Percentiles rank a stretch among this genome's conserved stretches.
These are phyloP conservation scores for Lotmaria passim DNA, from an alignment of 208 protist genomes.

Conservation along the genomic window DNA sequence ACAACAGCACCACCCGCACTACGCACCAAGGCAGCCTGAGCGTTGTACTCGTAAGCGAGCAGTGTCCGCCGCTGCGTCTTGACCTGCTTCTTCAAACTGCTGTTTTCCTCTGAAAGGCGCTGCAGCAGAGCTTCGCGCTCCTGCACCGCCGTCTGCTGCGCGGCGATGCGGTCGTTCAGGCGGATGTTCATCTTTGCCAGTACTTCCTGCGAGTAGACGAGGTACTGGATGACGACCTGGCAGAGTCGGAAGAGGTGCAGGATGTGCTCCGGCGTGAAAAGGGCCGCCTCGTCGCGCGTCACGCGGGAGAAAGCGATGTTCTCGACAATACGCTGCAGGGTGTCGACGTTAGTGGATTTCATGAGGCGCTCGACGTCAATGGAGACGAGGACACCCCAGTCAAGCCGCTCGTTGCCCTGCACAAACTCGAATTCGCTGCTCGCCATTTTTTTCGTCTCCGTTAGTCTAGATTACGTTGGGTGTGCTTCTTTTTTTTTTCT, in stretches of 20 bases:
- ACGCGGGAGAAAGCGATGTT: slow-evolving; percentile 90
- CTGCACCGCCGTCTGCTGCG: slow-evolving; percentile 43
- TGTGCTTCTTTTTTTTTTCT: too few species aligned
- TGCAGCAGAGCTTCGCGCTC: slow-evolving; percentile 40
- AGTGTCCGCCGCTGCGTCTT: slow-evolving; percentile 84
- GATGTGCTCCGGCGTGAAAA: slow-evolving; percentile 87
- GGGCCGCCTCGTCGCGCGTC: slow-evolving; percentile 84
- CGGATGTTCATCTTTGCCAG: slow-evolving; percentile 83
- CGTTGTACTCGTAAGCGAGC: slow-evolving; percentile 86
- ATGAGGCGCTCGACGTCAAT: slow-evolving; percentile 86
- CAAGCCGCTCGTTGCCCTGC: slow-evolving; percentile 84
- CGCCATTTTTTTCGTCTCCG: slow-evolving; percentile 26
- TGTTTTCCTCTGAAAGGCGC: slow-evolving; percentile 63
- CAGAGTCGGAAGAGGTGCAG: slow-evolving; percentile 84
- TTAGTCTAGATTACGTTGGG: too few species aligned
- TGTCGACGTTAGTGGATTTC: slow-evolving; percentile 85
- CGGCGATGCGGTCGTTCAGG: slow-evolving; percentile 65
- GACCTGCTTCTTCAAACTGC: slow-evolving; percentile 77
- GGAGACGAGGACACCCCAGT: slow-evolving; percentile 89
- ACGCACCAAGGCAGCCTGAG: slow-evolving; percentile 29
- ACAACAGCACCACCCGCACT: neutral
- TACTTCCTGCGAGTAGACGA: slow-evolving; percentile 89
- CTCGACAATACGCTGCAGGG: slow-evolving; percentile 86
- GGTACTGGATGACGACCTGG: slow-evolving; percentile 90
- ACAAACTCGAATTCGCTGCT: slow-evolving; percentile 72